These are phyloP conservation scores for Carallia pectinifolia DNA, from an alignment of 345 rosid species.

Conservation along the genomic window DNA sequence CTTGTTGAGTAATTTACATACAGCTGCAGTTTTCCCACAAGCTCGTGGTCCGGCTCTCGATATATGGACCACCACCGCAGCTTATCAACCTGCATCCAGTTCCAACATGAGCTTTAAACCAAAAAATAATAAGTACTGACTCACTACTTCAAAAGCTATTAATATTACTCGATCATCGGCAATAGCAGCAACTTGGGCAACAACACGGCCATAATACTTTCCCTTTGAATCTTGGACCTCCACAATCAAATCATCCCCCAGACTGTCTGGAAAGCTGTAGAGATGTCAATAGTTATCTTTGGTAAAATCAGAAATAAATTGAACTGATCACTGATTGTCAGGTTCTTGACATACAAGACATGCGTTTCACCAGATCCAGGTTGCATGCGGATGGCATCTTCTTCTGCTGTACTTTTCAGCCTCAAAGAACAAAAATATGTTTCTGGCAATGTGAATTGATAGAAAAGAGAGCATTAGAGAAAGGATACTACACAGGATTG, in stretches of 20 bases:
- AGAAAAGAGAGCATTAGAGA: background rate
- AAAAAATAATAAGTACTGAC: background rate
- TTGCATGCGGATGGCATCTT: slow-evolving; percentile 75
- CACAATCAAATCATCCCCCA: slow-evolving; percentile 88
- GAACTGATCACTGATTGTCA: background rate
- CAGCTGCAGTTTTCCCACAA: slow-evolving; percentile 82
- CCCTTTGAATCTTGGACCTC: slow-evolving; percentile 89
- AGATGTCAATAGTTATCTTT: slow-evolving; percentile 7
- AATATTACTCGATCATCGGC: slow-evolving; percentile 65
- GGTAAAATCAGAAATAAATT: slow-evolving; percentile 4
- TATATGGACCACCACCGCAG: slow-evolving; percentile 93
- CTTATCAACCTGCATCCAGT: slow-evolving; percentile 68
- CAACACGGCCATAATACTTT: slow-evolving; percentile 81
- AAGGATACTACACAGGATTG: background rate
- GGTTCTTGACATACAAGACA: slow-evolving; percentile 63
- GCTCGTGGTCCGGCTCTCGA: slow-evolving; percentile 92
- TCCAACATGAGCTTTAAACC: background rate
- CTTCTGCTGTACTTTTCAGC: slow-evolving; percentile 81
- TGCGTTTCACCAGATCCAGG: slow-evolving; percentile 96
- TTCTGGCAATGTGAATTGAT: slow-evolving; percentile 43
- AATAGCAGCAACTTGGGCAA: slow-evolving; percentile 78
- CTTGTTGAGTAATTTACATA: slow-evolving; percentile 75
- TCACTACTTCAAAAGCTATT: background rate
- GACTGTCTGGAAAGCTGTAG: slow-evolving; percentile 91
- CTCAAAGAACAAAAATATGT: slow-evolving; percentile 69